These are phyloP conservation scores for Pterulicium gracile DNA, from an alignment of 1,284 basidiomycete genomes.

Conservation along the genomic window DNA sequence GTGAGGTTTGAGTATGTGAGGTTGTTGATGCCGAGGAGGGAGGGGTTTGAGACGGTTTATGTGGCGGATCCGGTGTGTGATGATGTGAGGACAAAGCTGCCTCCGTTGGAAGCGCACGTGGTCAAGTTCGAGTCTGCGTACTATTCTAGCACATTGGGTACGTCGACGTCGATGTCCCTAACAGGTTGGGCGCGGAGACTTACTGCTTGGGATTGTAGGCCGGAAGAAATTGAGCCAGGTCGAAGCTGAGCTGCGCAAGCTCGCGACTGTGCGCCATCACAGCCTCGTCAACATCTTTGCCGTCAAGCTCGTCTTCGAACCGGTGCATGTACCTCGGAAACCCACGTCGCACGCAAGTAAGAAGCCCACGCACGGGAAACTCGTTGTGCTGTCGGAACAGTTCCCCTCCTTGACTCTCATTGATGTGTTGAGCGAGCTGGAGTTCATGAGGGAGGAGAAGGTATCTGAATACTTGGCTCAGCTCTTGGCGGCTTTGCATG, in stretches of 20 bases:
- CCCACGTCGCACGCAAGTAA: neutral
- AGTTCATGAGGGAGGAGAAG: constrained; percentile 52
- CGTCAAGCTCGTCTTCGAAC: constrained; percentile 39
- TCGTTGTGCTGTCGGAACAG: constrained; percentile 58
- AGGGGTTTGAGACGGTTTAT: constrained; percentile 51
- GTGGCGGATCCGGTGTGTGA: constrained; percentile 64
- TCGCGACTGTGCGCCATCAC: constrained; percentile 44
- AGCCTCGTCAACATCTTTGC: constrained; percentile 55
- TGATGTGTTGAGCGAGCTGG: constrained; percentile 61
- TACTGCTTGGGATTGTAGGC: no score
- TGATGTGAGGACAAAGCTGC: constrained; percentile 39
- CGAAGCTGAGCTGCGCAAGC: constrained; percentile 51
- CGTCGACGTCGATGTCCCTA: neutral
- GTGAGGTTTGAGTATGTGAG: constrained; percentile 53
- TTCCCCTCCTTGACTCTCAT: constrained; percentile 49
- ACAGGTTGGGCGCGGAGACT: constrained; percentile 13
- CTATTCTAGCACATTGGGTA: constrained; percentile 54
- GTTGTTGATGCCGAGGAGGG: constrained; percentile 55
- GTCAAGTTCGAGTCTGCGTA: constrained; percentile 57
- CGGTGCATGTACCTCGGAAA: neutral
- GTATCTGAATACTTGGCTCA: constrained; percentile 65
- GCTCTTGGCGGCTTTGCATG: constrained; percentile 54
- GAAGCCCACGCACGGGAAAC: constrained; percentile 34
- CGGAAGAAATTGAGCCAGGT: constrained; percentile 58
- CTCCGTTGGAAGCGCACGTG: constrained; percentile 49